These are phyloP conservation scores for Lepidium sativum DNA, from an alignment of 345 rosid genomes.

Conservation along the genomic window DNA sequence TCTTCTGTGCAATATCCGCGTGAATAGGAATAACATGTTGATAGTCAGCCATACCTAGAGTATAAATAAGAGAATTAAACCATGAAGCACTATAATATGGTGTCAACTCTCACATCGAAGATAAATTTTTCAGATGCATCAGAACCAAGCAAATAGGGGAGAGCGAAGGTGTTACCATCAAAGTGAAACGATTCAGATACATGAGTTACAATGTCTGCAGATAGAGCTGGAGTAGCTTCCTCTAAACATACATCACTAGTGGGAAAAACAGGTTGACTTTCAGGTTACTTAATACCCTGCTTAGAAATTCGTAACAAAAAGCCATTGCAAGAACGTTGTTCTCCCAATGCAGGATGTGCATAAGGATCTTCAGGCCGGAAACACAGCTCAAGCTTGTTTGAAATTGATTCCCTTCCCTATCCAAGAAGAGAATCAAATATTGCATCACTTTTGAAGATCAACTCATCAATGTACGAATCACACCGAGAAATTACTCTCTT, in stretches of 20 bases:
- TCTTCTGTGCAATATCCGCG: constrained; percentile 60
- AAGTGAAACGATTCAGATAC: constrained; percentile 68
- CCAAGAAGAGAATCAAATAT: not conserved
- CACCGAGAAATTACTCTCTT: no score
- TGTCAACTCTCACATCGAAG: not conserved
- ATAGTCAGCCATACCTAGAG: constrained; percentile 86
- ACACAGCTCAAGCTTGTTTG: constrained; percentile 59
- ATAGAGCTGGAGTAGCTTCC: constrained; percentile 32
- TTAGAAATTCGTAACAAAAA: constrained; percentile 58
- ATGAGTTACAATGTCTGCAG: constrained; percentile 64
- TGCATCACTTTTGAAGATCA: not conserved
- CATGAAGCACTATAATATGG: not conserved
- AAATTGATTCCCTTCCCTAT: constrained; percentile 57
- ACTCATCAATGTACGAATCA: not conserved
- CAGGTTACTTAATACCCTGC: constrained; percentile 23
- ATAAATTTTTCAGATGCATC: not conserved
- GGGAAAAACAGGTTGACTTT: constrained; percentile 14
- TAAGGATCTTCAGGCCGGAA: constrained; percentile 93
- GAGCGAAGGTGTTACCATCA: constrained; percentile 43
- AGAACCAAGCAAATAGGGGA: not conserved
- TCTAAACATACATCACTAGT: constrained; percentile 27
- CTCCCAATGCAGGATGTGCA: constrained; percentile 74
- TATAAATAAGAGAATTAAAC: not conserved
- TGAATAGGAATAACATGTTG: constrained; percentile 95
- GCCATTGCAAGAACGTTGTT: constrained; percentile 45